These are phyloP conservation scores for Bryoglossum gracile DNA, from an alignment of 495 filamentous ascomycete genomes.

Conservation along the genomic window DNA sequence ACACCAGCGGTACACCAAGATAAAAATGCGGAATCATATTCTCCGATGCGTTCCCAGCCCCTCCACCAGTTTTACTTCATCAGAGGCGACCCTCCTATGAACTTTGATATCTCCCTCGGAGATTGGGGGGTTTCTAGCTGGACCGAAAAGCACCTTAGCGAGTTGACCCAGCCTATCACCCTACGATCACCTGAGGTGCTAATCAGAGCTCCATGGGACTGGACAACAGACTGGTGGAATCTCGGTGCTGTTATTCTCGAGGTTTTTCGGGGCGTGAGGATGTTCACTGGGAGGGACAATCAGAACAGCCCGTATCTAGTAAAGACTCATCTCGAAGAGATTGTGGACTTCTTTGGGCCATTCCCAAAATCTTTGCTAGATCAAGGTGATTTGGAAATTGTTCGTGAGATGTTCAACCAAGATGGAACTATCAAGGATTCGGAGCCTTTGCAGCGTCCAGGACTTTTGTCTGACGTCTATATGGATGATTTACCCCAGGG, in stretches of 20 bases:
- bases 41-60: background rate
- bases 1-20: background rate
- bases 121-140: constrained; percentile 30
- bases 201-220: constrained; percentile 27
- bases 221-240: constrained; percentile 26
- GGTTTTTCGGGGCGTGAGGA: constrained; percentile 3
- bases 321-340: constrained; percentile 22
- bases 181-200: constrained; percentile 29
- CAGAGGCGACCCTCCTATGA: background rate
- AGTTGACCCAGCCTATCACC: constrained; percentile 27
- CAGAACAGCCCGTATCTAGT: constrained; percentile 17
- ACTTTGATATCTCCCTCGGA: constrained; percentile 19
- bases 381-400: constrained; percentile 18
- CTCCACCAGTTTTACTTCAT: constrained; percentile 3
- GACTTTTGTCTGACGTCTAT: constrained; percentile 1
- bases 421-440: constrained; percentile 2
- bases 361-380: constrained; percentile 24
- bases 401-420: constrained; percentile 11
- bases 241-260: constrained; percentile 19
- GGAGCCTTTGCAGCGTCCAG: background rate
- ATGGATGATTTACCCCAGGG: background rate
- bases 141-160: constrained; percentile 22
- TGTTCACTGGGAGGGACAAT: constrained; percentile 7
- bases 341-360: constrained; percentile 23
- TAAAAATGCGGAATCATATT: background rate